Base-by-base conservation (phyloP, 768 basidiomycete species). In the Phlebiopsis gigantea region DNA sequence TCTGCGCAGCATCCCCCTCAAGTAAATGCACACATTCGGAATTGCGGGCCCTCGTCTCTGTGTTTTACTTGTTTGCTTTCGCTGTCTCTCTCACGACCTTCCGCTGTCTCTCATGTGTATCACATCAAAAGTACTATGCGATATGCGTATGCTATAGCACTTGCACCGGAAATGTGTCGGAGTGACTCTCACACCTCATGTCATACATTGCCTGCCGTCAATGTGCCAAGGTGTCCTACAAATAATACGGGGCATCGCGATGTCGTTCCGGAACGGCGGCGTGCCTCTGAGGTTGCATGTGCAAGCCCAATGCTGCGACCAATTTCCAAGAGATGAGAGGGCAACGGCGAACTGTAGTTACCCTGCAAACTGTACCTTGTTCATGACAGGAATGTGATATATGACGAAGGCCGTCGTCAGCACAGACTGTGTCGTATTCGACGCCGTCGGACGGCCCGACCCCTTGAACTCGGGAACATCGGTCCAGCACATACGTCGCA, bases 1-100 rank as follows among this genome's bases (percentile, higher is more conserved):
- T 19, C 49, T 55, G 61, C 56, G 55, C 67, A 86, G 84, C 77
- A 95, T 98, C 71, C 94, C 94, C 72, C 93, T 97, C 83, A 97
- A 96, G 84, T 97, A 93, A 83, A 74, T 61, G 65, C 55, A 55
- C 41, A 45, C 39, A 49, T 12, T 51, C 49, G 56, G 56, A 57
- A 30, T 50, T 34, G 29, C 59, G 58, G 54, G 61, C 53, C 54
- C 53, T 57, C 65, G 59, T 65, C 56, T 56, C 53, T 57, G 53
- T 68, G 64, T 69, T 66, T 67, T 63, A 62, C 61, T 65, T 62
- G 61, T 60, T 60, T 53, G 64, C 55, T 63, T 44, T 54, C 45
- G 21, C 29, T 54, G 53, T 53, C 31, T 41, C 24, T 45, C 46
- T 46, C 51, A 56, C 50, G 47, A 56, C 53, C 53, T 45, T 29